Conservation (phyloP, 2,329 filamentous ascomycete genomes). For the Blumeria hordei region DNA sequence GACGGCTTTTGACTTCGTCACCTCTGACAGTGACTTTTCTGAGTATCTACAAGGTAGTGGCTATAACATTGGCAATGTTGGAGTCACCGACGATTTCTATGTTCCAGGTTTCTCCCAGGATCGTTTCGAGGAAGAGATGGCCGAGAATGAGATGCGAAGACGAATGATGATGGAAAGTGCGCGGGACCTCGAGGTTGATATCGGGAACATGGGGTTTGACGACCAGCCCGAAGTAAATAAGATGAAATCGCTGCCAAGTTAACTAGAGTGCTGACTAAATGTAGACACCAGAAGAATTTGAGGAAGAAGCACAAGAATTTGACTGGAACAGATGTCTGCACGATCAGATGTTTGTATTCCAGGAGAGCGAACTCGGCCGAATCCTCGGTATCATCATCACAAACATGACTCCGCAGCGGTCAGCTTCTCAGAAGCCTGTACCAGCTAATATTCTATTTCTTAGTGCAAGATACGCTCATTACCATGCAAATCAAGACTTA, state of each 20-base stretch:
- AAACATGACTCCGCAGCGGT: conserved; percentile 90
- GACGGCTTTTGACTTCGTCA: conserved; percentile 86
- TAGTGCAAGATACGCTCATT: conserved; percentile 86
- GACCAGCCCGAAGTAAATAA: conserved; percentile 62
- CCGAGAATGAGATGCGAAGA: conserved; percentile 82
- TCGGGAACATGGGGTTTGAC: conserved; percentile 87
- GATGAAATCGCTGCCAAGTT: conserved; percentile 9
- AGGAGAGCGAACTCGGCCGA: conserved; percentile 72
- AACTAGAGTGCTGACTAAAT: conserved; percentile 10
- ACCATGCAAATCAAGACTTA: conserved; percentile 73
- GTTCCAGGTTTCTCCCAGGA: conserved; percentile 79
- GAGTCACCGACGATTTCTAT: conserved; percentile 77
- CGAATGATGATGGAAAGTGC: conserved; percentile 99
- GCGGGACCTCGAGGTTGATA: conserved; percentile 82
- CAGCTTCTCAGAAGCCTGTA: conserved; percentile 89
- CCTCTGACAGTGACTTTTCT: conserved; percentile 87
- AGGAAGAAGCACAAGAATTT: conserved; percentile 81
- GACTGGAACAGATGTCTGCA: conserved; percentile 86
- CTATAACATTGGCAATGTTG: conserved; percentile 64
- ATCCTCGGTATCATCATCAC: conserved; percentile 94
- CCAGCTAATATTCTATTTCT: conserved; percentile 94
- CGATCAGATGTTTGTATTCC: conserved; percentile 99
- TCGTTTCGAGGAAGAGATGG: conserved; percentile 88
- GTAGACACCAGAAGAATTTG: conserved; percentile 50
- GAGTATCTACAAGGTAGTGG: conserved; percentile 88